Percentiles rank a stretch among this genome's conserved stretches.
Conservation (phyloP, 805 yeast species). For the Kodamaea leandrae region DNA sequence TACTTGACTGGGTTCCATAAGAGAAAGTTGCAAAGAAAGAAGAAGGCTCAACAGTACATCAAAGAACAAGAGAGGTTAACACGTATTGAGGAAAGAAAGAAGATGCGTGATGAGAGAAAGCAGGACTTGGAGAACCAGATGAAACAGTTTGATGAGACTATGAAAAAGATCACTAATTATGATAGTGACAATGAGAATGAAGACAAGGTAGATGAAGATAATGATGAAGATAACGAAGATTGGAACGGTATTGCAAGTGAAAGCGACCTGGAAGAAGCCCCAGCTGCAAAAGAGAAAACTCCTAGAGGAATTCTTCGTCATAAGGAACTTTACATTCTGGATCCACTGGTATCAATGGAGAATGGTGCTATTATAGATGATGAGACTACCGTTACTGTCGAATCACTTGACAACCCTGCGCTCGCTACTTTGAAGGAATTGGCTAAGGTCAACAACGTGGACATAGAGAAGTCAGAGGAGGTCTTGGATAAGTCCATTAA, state of each 20-base stretch:
- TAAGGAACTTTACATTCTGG: slow-evolving; percentile 32
- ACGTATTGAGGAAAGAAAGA: slow-evolving; percentile 72
- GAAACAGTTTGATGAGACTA: slow-evolving; percentile 51
- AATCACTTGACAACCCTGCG: slow-evolving; percentile 50
- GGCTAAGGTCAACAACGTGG: slow-evolving; percentile 69
- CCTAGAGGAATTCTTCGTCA: slow-evolving; percentile 15
- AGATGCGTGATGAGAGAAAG: slow-evolving; percentile 67
- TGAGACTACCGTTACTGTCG: slow-evolving; percentile 53
- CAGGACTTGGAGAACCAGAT: slow-evolving; percentile 62
- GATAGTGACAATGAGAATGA: slow-evolving; percentile 31
- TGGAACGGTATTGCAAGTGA: slow-evolving; percentile 9
- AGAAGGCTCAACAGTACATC: slow-evolving; percentile 72
- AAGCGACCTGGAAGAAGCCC: slow-evolving; percentile 8
- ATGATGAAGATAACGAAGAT: slow-evolving; percentile 8
- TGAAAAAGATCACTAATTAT: slow-evolving; percentile 21
- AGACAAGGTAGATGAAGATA: slow-evolving; percentile 8
- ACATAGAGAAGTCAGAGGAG: slow-evolving; percentile 62
- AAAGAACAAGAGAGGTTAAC: slow-evolving; percentile 76
- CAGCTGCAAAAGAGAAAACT: neutral
- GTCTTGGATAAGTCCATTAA: slow-evolving; percentile 71
- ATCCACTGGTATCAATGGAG: slow-evolving; percentile 19
- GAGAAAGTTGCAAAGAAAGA: slow-evolving; percentile 83
- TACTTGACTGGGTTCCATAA: slow-evolving; percentile 95
- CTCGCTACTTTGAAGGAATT: slow-evolving; percentile 34
- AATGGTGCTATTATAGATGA: slow-evolving; percentile 42